phyloP scores from a whole-genome alignment of 176 grass and related monocot species.

The Neostapfia colusana region DNA sequence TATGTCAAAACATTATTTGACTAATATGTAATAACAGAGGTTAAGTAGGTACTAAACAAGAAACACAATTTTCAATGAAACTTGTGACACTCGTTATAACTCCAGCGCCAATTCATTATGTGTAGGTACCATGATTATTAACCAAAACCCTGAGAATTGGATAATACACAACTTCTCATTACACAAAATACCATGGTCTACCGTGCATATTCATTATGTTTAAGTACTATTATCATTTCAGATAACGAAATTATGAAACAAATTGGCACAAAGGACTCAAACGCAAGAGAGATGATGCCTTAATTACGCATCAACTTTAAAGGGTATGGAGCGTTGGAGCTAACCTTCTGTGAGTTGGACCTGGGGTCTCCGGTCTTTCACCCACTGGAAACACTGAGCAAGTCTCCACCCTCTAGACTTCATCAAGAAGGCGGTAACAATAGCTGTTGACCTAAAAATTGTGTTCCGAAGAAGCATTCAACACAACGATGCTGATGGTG shows the following conservation, averaged over 20 bases:
- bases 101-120: background rate
- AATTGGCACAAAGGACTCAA: background rate
- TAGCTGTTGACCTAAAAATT: slow-evolving; percentile 60
- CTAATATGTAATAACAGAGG: too few relatives aligned
- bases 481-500: slow-evolving; percentile 10
- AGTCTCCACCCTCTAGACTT: slow-evolving; percentile 69
- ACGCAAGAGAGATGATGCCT: slow-evolving; percentile 3
- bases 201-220: slow-evolving; percentile 7
- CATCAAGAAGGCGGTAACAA: slow-evolving; percentile 80
- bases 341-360: slow-evolving; percentile 66
- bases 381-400: slow-evolving; percentile 63
- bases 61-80: background rate
- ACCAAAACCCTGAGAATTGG: background rate
- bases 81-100: background rate
- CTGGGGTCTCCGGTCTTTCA: slow-evolving; percentile 63
- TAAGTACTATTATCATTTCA: background rate
- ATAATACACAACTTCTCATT: background rate
- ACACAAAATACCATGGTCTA: background rate
- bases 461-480: slow-evolving; percentile 29
- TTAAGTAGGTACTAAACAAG: slow-evolving; percentile 1
- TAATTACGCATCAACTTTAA: slow-evolving; percentile 11
- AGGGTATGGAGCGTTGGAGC: slow-evolving; percentile 25
- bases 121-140: background rate
- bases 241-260: background rate
- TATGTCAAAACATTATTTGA: background rate